These are phyloP conservation scores for Paraglomus brasilianum DNA, from an alignment of 192 early-diverging fungal genomes.

Conservation along the genomic window DNA sequence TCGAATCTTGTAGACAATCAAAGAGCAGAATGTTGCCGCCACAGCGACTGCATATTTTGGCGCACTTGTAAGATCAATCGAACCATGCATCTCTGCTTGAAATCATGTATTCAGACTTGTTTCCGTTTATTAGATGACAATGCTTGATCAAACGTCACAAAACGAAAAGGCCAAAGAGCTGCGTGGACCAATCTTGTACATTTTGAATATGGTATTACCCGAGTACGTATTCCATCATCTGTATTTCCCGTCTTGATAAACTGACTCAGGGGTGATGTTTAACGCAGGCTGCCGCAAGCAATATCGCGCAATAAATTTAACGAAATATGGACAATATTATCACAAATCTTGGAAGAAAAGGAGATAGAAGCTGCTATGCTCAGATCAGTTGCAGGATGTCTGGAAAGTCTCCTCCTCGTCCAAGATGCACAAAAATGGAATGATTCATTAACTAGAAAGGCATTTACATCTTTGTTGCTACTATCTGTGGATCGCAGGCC, in stretches of 20 bases:
- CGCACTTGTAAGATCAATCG: constrained; percentile 57
- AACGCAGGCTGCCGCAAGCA: constrained; percentile 45
- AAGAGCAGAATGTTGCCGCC: constrained; percentile 66
- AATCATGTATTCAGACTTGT: neutral
- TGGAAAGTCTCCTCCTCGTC: constrained; percentile 73
- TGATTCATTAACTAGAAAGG: constrained; percentile 63
- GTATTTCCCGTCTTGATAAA: constrained; percentile 1
- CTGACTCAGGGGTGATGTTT: neutral
- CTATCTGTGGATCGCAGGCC: constrained; percentile 82
- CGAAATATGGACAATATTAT: constrained; percentile 62
- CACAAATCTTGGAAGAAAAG: constrained; percentile 61
- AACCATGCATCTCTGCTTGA: neutral
- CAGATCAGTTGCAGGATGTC: constrained; percentile 73
- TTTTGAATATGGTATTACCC: constrained; percentile 62
- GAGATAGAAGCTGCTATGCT: constrained; percentile 73
- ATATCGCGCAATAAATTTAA: constrained; percentile 65
- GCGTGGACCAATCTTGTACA: constrained; percentile 68
- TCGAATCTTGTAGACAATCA: constrained; percentile 50
- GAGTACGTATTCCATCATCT: neutral
- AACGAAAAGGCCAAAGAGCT: constrained; percentile 42
- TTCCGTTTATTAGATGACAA: constrained; percentile 44
- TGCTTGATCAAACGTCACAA: constrained; percentile 48
- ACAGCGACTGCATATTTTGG: constrained; percentile 89
- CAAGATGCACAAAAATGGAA: constrained; percentile 79
- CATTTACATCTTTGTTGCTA: constrained; percentile 71